Evolutionary conservation across 1,284 basidiomycete species (phyloP).

Genomic region (Cryptococcus neoformans): DNA sequence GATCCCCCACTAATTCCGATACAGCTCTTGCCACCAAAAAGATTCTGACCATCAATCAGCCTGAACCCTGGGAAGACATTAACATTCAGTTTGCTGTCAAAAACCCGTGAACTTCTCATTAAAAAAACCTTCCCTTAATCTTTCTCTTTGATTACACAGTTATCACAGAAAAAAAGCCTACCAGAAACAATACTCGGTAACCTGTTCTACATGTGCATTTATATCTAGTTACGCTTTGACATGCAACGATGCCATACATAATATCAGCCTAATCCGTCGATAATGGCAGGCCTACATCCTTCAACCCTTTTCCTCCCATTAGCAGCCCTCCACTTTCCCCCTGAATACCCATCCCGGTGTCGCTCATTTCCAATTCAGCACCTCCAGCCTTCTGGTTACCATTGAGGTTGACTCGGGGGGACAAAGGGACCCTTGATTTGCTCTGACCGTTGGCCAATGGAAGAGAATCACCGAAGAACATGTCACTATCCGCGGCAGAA

Average conservation of each 20-base stretch:
- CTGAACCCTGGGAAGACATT: slow-evolving; percentile 23
- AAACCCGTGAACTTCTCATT: background rate
- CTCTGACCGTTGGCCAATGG: background rate
- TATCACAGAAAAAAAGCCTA: background rate
- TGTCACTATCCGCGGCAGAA: slow-evolving; percentile 19
- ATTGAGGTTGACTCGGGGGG: slow-evolving; percentile 1
- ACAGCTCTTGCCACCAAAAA: slow-evolving; percentile 42
- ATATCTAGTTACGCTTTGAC: background rate
- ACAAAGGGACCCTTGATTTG: background rate
- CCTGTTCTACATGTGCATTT: background rate
- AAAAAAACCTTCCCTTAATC: background rate
- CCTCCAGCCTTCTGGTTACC: background rate
- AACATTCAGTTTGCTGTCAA: slow-evolving; percentile 19
- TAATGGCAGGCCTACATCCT: slow-evolving; percentile 25
- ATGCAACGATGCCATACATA: background rate
- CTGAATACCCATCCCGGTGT: slow-evolving; percentile 29
- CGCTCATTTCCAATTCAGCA: slow-evolving; percentile 3
- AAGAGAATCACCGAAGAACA: slow-evolving; percentile 33
- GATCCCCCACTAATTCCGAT: background rate
- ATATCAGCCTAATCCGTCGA: background rate
- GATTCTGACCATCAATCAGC: slow-evolving; percentile 29
- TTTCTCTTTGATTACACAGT: background rate
- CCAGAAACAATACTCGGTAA: too few relatives aligned
- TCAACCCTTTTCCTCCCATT: slow-evolving; percentile 25
- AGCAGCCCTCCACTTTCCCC: slow-evolving; percentile 30